Base-by-base conservation (phyloP, 441 rosid genomes). In the Brassica hybrid region DNA sequence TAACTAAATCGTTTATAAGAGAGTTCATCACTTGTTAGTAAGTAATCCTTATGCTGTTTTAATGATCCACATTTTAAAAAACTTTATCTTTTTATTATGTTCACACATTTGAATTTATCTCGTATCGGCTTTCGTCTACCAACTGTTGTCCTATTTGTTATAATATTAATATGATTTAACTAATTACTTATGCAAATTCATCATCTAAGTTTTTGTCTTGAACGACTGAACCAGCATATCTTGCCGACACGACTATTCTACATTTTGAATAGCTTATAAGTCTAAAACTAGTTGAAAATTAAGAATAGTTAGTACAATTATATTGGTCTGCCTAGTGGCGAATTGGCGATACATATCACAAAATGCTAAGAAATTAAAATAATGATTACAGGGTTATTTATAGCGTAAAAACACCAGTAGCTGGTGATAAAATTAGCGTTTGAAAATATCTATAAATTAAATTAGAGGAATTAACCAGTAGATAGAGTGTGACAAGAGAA, bases 181-280 rank as follows among this genome's bases (percentile, higher is more conserved):
- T 56, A 79, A 56, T 82, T 67, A 67, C 10, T 67, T 12, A 17
- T 8, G 32, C 52, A 59, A 59, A 43, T 21, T 48, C 45, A 32
- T 78, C 41, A 67, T 19, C 61, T 30, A 72, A 43, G 23, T 77
- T 84, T 23, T 72, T 27, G 70, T 71, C 60, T 27, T 82, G 58
- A 65, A 81, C 85, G 89, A 82, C 82, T 83, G 21, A 43, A 77
- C 64, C 72, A 89, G 84, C 83, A 81, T 80, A n/a, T 83, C 79
- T 86, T 73, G 32, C 32, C 32, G 32, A 27, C 32, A 27, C 79
- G 70, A 61, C 50, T 78, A 83, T 64, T 76, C 63, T 60, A 59
- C 69, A 27, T 6, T 17, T 43, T 43, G 13, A 41, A 18, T 14
- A 19, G 21, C 36, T 58, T 27, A 27, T 27, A 41, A 17, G 30